Conservation (phyloP, 805 yeast genomes). For the Wickerhamiella occidentalis region DNA sequence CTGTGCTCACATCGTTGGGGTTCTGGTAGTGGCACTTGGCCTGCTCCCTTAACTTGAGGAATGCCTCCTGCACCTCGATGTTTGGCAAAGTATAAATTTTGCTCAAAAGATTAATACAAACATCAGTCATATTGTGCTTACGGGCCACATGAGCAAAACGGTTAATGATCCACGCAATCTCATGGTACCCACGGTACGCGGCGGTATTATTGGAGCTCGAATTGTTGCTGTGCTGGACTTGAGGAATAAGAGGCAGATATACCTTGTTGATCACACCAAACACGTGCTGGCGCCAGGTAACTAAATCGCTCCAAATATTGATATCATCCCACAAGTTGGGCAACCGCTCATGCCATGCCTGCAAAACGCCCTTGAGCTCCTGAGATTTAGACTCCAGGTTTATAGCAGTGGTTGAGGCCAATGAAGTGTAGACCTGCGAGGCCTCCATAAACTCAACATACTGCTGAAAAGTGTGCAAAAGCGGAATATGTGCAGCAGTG, state of each 20-base stretch:
- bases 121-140: constrained; percentile 93
- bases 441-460: constrained; percentile 97
- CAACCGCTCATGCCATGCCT: constrained; percentile 95
- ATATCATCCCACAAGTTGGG: constrained; percentile 98
- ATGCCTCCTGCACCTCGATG: constrained; percentile 96
- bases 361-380: constrained; percentile 85
- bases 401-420: constrained; percentile 81
- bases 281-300: constrained; percentile 98
- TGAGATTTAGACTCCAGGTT: constrained; percentile 87
- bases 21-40: constrained; percentile 96
- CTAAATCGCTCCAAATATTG: constrained; percentile 92
- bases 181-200: constrained; percentile 96
- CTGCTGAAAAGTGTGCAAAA: constrained; percentile 91
- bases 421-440: constrained; percentile 77
- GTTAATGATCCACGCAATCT: constrained; percentile 97
- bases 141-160: constrained; percentile 97
- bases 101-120: constrained; percentile 82
- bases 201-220: constrained; percentile 67
- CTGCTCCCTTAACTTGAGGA: constrained; percentile 87
- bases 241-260: constrained; percentile 65
- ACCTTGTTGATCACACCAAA: constrained; percentile 92
- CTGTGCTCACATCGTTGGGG: constrained; percentile 81
- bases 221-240: constrained; percentile 28
- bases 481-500: constrained; percentile 67
- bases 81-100: constrained; percentile 92